These are phyloP conservation scores for Bipolaris victoriae DNA, from an alignment of 2,329 filamentous ascomycete genomes.

Conservation along the genomic window DNA sequence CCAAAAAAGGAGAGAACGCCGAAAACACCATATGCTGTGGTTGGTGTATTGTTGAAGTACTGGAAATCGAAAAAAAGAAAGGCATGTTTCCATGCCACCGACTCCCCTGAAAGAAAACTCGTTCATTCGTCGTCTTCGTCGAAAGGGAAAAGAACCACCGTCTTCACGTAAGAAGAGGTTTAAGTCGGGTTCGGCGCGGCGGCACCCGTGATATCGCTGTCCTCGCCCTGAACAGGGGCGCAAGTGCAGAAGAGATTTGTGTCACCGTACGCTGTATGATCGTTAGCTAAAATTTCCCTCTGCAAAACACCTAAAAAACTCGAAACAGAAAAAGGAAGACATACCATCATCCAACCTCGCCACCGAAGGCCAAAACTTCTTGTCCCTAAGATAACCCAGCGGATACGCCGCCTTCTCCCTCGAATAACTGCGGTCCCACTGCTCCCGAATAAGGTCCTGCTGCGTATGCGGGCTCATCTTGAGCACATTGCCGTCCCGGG, in stretches of 20 bases:
- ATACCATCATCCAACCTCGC: slow-evolving; percentile 86
- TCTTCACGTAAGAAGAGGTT: not conserved
- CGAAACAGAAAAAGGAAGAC: slow-evolving; percentile 34
- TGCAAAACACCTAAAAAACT: not conserved
- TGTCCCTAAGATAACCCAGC: slow-evolving; percentile 79
- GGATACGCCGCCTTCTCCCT: slow-evolving; percentile 88
- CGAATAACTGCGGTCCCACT: slow-evolving; percentile 84
- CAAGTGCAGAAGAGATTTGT: slow-evolving; percentile 95
- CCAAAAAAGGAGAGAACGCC: not conserved
- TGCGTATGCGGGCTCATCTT: slow-evolving; percentile 89
- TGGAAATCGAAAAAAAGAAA: not conserved
- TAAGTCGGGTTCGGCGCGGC: slow-evolving; percentile 44
- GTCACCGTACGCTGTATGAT: slow-evolving; percentile 76
- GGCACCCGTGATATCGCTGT: slow-evolving; percentile 40
- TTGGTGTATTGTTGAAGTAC: slow-evolving; percentile 6
- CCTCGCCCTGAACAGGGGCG: slow-evolving; percentile 71
- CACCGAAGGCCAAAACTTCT: slow-evolving; percentile 97
- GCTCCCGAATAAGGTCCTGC: slow-evolving; percentile 74
- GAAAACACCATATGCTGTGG: slow-evolving; percentile 2
- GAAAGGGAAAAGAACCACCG: not conserved
- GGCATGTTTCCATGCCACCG: too few relatives aligned
- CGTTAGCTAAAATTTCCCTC: slow-evolving; percentile 27
- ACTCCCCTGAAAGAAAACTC: too few relatives aligned
- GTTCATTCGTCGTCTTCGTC: too few relatives aligned
- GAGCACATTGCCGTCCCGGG: slow-evolving; percentile 79